phyloP scores from a whole-genome alignment of 768 basidiomycete species.

The Cyathus striatus region DNA sequence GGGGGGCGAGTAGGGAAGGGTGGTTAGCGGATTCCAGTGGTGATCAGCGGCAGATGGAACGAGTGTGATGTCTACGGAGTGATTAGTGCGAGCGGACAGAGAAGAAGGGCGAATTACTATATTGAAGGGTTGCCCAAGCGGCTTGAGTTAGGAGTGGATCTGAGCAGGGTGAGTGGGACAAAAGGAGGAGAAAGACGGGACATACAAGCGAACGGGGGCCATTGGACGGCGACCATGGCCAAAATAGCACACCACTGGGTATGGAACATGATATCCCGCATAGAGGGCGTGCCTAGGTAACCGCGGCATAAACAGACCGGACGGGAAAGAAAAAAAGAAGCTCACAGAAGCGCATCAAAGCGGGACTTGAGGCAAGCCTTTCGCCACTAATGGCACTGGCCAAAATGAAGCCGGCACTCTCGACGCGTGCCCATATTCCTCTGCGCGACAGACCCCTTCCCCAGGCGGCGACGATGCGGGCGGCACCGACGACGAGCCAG shows the following conservation, averaged over 20 bases:
- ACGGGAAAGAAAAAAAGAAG: conserved; percentile 10
- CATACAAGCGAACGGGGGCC: conserved; percentile 90
- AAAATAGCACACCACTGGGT: conserved; percentile 90
- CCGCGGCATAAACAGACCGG: too few species aligned
- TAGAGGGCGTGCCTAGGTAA: conserved; percentile 86
- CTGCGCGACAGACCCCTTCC: conserved; percentile 59
- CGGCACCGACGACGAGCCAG: conserved; percentile 77
- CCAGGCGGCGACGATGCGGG: conserved; percentile 84
- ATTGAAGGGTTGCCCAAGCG: conserved; percentile 81
- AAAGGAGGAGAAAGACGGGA: conserved; percentile 10
- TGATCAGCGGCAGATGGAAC: conserved; percentile 38
- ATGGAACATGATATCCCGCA: conserved; percentile 89
- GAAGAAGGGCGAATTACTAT: conserved; percentile 41
- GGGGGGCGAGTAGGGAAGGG: conserved; percentile 57
- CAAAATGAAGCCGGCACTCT: conserved; percentile 83
- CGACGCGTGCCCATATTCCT: conserved; percentile 65
- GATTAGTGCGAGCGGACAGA: conserved; percentile 4
- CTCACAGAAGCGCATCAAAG: conserved; percentile 86
- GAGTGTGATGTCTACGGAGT: conserved; percentile 65
- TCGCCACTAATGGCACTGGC: conserved; percentile 94
- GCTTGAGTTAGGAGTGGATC: conserved; percentile 89
- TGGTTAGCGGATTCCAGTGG: conserved; percentile 67
- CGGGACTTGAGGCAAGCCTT: conserved; percentile 76
- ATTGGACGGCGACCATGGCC: conserved; percentile 91
- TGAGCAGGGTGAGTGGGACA: conserved; percentile 22